phyloP scores from a whole-genome alignment of 148 eudicot species.

The Vaccinium macrocarpon region DNA sequence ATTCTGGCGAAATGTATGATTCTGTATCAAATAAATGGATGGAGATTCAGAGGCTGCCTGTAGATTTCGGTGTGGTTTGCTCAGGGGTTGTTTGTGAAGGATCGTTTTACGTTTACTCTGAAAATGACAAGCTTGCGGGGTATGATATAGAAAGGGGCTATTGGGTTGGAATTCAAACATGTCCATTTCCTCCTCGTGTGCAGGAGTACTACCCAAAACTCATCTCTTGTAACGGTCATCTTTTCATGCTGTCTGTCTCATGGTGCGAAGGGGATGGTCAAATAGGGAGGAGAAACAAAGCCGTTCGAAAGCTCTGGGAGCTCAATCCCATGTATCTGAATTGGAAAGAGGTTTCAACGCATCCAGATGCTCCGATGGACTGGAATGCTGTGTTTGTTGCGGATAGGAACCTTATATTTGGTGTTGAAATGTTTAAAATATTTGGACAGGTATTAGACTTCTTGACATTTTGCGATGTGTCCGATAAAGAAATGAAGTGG shows the following conservation, averaged over 20 bases:
- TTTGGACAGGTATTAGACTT: conserved; percentile 95
- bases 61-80: conserved; percentile 78
- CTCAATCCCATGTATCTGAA: conserved; percentile 55
- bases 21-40: conserved; percentile 82
- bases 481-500: conserved; percentile 51
- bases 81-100: conserved; percentile 76
- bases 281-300: conserved; percentile 95
- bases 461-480: conserved; percentile 62
- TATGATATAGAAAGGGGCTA: conserved; percentile 82
- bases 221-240: conserved; percentile 45
- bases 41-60: conserved; percentile 77
- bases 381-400: conserved; percentile 92
- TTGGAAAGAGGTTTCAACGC: conserved; percentile 76
- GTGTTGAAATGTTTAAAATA: conserved; percentile 95
- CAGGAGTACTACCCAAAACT: conserved; percentile 88
- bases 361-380: conserved; percentile 92
- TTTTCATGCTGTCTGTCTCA: conserved; percentile 91
- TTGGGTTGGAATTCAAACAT: conserved; percentile 70
- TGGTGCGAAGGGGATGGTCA: conserved; percentile 99
- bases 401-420: conserved; percentile 64
- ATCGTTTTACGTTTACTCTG: conserved; percentile 80
- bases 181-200: conserved; percentile 74
- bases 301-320: conserved; percentile 88
- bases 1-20: conserved; percentile 84
- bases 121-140: conserved; percentile 71